A percentile compares a stretch with the other conserved stretches of the same genome.
phyloP scores from a whole-genome alignment of 345 rosid species.

The Jatropha curcas region DNA sequence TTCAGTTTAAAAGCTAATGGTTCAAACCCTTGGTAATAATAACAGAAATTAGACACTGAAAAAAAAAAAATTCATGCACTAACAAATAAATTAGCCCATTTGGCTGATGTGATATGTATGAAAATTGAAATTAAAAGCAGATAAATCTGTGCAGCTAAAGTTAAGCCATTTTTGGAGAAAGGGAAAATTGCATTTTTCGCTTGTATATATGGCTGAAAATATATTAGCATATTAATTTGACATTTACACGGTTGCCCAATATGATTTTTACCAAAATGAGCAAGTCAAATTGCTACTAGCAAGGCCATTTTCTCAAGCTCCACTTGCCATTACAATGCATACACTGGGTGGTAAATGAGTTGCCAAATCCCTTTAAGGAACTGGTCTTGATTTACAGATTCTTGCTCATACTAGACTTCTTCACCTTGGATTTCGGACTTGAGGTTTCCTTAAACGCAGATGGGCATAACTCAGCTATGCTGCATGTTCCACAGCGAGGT shows the following conservation, averaged over 20 bases:
- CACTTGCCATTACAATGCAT: background rate
- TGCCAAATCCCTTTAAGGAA: background rate
- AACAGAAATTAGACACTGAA: too few species aligned
- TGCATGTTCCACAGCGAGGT: conserved; percentile 71
- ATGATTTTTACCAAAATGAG: background rate
- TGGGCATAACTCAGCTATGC: conserved; percentile 64
- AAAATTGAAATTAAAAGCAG: too few species aligned
- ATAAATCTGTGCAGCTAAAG: too few species aligned
- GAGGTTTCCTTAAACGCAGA: conserved; percentile 82
- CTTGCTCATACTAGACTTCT: conserved; percentile 41
- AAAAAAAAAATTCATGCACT: too few species aligned
- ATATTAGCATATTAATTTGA: background rate
- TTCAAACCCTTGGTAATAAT: too few species aligned
- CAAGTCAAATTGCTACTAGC: background rate
- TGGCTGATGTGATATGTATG: too few species aligned
- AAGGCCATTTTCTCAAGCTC: background rate
- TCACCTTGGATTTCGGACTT: conserved; percentile 48
- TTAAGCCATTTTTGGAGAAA: too few species aligned
- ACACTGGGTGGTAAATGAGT: background rate
- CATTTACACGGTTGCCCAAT: background rate
- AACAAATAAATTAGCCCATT: too few species aligned
- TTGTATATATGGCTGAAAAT: too few species aligned
- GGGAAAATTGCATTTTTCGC: too few species aligned
- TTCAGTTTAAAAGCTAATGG: too few species aligned
- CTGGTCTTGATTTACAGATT: conserved; percentile 13